phyloP scores from a whole-genome alignment of 1,284 basidiomycete species.

The Irpex rosettiformis region DNA sequence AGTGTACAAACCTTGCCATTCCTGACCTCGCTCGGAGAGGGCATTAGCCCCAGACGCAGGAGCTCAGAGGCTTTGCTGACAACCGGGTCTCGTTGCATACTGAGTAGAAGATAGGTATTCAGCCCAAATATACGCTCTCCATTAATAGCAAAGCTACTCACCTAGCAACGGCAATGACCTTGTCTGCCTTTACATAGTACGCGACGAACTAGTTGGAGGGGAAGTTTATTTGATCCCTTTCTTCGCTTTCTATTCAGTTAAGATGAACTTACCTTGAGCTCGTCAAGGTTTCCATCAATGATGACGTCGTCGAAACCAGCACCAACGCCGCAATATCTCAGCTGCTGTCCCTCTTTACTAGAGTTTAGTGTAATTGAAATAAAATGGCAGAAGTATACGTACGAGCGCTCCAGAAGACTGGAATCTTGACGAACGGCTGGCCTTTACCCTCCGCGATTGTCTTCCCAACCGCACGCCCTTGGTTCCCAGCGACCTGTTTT shows the following conservation, averaged over 20 bases:
- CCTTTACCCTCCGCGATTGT: constrained; percentile 56
- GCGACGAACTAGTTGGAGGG: constrained; percentile 63
- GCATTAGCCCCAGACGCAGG: constrained; percentile 79
- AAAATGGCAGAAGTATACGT: constrained; percentile 29
- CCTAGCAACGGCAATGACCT: constrained; percentile 81
- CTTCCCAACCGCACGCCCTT: constrained; percentile 81
- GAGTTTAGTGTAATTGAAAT: constrained; percentile 12
- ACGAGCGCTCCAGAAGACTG: constrained; percentile 90
- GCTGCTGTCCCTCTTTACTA: constrained; percentile 61
- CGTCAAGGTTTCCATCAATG: constrained; percentile 74
- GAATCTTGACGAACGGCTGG: constrained; percentile 73
- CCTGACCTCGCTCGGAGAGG: constrained; percentile 71
- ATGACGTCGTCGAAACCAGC: constrained; percentile 70
- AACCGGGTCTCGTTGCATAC: constrained; percentile 82
- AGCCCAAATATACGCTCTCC: neutral
- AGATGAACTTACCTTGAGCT: constrained; percentile 65
- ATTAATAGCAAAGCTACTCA: constrained; percentile 23
- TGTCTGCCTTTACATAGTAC: constrained; percentile 79
- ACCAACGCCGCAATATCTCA: constrained; percentile 80
- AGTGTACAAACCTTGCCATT: constrained; percentile 47
- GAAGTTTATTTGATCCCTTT: too few species aligned
- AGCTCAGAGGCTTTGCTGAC: constrained; percentile 83
- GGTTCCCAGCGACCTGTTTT: constrained; percentile 74
- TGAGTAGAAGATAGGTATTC: constrained; percentile 24
- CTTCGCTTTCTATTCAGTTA: too few species aligned